Conservation (phyloP, 805 yeast species). For the Kodamaea lidongshanica region DNA sequence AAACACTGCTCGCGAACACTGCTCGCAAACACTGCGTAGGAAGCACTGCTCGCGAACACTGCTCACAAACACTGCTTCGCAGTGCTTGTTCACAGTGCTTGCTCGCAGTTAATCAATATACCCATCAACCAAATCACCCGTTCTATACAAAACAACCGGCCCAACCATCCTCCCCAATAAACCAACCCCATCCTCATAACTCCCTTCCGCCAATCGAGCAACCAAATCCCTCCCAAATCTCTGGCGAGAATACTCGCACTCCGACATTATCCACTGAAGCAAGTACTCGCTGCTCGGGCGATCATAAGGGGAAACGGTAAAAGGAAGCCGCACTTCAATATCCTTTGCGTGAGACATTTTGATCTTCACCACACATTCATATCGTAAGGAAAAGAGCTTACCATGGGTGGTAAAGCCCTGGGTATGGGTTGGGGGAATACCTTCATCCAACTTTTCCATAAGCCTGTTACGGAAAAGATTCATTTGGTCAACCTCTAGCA, state of each 20-base stretch:
- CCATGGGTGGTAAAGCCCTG: conserved; percentile 50
- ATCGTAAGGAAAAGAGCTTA: conserved; percentile 44
- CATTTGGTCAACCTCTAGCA: conserved; percentile 11
- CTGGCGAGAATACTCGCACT: conserved; percentile 41
- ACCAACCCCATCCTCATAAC: conserved; percentile 17
- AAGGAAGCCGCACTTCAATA: conserved; percentile 44
- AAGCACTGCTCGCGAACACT: no score
- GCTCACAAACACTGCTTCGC: no score
- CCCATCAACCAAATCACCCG: no score
- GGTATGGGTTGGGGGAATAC: conserved; percentile 39
- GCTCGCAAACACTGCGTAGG: no score
- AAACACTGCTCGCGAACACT: no score
- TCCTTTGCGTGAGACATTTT: conserved; percentile 46
- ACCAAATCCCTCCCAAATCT: conserved; percentile 29
- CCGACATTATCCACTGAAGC: conserved; percentile 47
- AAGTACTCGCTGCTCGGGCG: conserved; percentile 42
- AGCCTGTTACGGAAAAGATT: conserved; percentile 18
- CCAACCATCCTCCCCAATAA: conserved; percentile 17
- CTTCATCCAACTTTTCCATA: conserved; percentile 27
- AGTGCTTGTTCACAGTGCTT: no score
- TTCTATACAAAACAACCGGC: conserved; percentile 25
- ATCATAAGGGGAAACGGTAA: conserved; percentile 51
- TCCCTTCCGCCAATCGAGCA: conserved; percentile 15
- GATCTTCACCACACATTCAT: conserved; percentile 45
- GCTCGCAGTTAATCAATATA: no score